phyloP scores from a whole-genome alignment of 306 rosid species.

The Oxytropis ochrocephala region DNA sequence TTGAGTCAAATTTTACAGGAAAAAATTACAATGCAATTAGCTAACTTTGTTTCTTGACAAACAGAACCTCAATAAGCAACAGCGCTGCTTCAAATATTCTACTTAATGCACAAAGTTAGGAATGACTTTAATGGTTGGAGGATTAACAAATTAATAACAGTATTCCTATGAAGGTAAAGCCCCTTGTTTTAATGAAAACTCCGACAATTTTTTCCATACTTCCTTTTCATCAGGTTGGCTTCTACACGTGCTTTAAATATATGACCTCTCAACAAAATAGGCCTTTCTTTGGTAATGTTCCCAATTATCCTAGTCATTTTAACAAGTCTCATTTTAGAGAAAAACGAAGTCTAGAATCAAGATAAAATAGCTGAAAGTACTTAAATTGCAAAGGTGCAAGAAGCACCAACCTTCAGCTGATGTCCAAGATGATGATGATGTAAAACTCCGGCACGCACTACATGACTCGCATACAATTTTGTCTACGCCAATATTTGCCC shows the following conservation, averaged over 20 bases:
- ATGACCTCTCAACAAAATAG: not conserved
- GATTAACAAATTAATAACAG: slow-evolving; percentile 2
- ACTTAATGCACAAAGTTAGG: not conserved
- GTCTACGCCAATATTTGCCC: slow-evolving; percentile 79
- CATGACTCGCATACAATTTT: slow-evolving; percentile 89
- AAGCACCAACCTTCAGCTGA: slow-evolving; percentile 64
- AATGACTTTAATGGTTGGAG: not conserved
- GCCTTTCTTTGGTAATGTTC: not conserved
- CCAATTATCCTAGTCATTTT: slow-evolving; percentile 5
- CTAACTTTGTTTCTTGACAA: not conserved
- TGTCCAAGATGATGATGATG: slow-evolving; percentile 57
- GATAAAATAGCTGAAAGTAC: not conserved
- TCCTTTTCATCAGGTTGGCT: not conserved
- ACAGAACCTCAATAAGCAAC: not conserved
- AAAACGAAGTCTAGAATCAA: not conserved
- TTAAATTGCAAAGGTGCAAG: slow-evolving; percentile 21
- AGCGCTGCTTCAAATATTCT: not conserved
- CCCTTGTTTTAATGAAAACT: not conserved
- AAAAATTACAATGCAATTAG: not conserved
- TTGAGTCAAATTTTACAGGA: not conserved
- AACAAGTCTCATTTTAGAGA: slow-evolving; percentile 11
- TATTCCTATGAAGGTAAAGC: not conserved
- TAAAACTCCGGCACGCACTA: slow-evolving; percentile 50
- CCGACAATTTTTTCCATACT: not conserved
- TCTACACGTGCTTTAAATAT: not conserved